Base-by-base conservation (phyloP, 495 filamentous ascomycete species). In the Annulohypoxylon nitens region DNA sequence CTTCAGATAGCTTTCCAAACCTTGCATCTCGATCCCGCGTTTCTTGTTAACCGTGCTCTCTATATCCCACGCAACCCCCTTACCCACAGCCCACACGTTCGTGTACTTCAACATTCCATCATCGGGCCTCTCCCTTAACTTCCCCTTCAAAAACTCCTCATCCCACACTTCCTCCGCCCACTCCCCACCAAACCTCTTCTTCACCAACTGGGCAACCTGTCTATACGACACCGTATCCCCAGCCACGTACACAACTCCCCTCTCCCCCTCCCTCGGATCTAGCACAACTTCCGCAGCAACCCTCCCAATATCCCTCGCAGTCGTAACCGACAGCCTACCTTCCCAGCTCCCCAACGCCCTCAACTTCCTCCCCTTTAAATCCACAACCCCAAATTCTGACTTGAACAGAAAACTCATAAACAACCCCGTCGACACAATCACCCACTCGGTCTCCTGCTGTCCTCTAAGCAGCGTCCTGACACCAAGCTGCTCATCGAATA, bases 381-480 rank as follows among this genome's bases (percentile, higher is more conserved):
- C 80, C 8, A 91, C 88, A 20, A 90, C 83, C 0, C 88, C 89
- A 78, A 89, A 91, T 8, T 55, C 82, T 1, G 78, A 76, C 75
- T 86, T 81, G 72, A 92, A 90, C 30, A 91, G 75, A 75, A 91
- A 92, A 62, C 84, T 88, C 69, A 86, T 89, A 70, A 92, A 92
- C 78, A 93, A 82, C 12, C 90, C 89, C 30, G 86, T 88, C 18
- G 84, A 87, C 10, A 91, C 83, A 50, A 91, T 85, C 8, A 80
- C 76, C 90, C 89, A 92, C 37, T 79, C 74, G 4, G 85, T 87
- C 33, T 67, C 58, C 0, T 57, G 61, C 75, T 90, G 86, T 6
- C 71, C 72, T 3, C 86, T 73, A n/a, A 91, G 78, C 39, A 88
- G 36, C 23, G 83, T 77, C 18, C 89, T 78, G 12, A 91, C 88